Evolutionary conservation across 1,284 basidiomycete species (phyloP), one percentile per base, ranked within the genome.

Genomic region (Ganoderma leucocontextum): DNA sequence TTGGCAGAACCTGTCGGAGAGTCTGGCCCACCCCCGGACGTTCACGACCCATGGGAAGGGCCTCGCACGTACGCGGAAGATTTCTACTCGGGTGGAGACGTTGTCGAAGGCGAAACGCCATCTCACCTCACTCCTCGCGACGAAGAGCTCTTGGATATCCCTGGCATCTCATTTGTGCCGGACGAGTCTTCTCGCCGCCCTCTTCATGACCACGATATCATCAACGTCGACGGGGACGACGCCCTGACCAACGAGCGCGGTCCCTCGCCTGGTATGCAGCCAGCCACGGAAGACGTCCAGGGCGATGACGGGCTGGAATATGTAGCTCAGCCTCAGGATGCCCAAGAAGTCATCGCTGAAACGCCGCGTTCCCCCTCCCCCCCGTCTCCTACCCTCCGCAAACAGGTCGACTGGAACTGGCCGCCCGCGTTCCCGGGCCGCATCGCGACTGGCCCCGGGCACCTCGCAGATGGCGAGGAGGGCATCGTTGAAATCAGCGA

Each of bases 21-120:
- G 13, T 19, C 60, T 13, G 53, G 29, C 1, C 60, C 44, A 6
- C 61, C 70, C n/a, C 62, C 71, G 1, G 83, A 84, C 8, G 75
- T 89, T 8, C 76, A 74, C 13, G 86, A 89, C 75, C 84, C 83
- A 19, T 89, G 87, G 87, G 77, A 74, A 35, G 85, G 84, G 15
- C 84, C 86, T 2, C 79, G 78, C 44, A 83, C 78, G 2, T 88
- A 83, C 72, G 87, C 87, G 0, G 84, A 89, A 76, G 87, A 88
- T 74, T 88, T 82, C 68, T 82, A 83, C 66, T 74, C 81, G 4
- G 81, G 82, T 13, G 81, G 82, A 0, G 81, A 82, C 64, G 57
- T 76, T 2, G 49, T 65, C 17, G 69, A 63, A 5, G 67, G 62
- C 22, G 63, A 62, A 69, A 75, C 62, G 58, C 78, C 55, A 62